Conservation (phyloP, 75 land plant genomes). For the Pseudotsuga menziesii region DNA sequence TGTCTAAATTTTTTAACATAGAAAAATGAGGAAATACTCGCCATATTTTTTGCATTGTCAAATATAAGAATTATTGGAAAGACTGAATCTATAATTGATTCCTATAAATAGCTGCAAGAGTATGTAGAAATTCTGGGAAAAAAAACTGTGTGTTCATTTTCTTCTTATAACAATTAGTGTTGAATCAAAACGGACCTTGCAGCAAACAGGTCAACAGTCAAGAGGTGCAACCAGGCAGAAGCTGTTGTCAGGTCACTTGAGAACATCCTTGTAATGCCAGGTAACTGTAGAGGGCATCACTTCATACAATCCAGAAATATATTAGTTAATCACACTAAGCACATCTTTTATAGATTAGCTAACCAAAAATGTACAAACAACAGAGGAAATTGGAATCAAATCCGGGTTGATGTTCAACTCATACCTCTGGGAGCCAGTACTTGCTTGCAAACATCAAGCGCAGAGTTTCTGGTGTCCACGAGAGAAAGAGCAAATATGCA, state of each 20-base stretch:
- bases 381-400: neutral
- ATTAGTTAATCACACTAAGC: constrained; percentile 4
- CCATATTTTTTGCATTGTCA: neutral
- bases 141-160: constrained; percentile 2
- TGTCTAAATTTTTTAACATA: neutral
- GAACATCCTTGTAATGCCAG: constrained; percentile 89
- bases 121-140: neutral
- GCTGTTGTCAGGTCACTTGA: constrained; percentile 82
- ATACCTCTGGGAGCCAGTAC: constrained; percentile 95
- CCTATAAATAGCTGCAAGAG: neutral
- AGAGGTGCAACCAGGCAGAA: constrained; percentile 96
- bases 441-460: constrained; percentile 92
- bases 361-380: neutral
- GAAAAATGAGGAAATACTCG: constrained; percentile 6
- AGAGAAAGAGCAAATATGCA: constrained; percentile 70
- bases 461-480: constrained; percentile 97
- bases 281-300: constrained; percentile 48
- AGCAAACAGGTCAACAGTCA: constrained; percentile 88
- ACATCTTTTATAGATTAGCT: neutral
- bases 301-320: neutral
- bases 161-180: neutral
- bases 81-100: neutral
- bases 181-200: constrained; percentile 59
- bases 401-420: neutral
- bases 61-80: neutral